phyloP scores from a whole-genome alignment of 1,284 basidiomycete species.

The Schizophyllum commune region DNA sequence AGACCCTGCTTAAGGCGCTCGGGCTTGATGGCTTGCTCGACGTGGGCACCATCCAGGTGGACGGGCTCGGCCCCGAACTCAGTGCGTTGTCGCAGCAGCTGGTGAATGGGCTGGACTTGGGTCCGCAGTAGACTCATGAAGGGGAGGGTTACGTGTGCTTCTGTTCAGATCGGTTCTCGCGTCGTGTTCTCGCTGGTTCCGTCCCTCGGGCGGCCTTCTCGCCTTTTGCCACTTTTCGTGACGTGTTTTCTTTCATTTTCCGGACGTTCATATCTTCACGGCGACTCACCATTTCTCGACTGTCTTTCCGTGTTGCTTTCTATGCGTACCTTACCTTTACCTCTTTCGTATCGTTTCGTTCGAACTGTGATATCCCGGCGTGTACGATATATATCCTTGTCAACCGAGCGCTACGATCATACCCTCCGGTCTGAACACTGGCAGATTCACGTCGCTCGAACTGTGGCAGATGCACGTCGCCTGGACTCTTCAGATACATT shows the following conservation, averaged over 20 bases:
- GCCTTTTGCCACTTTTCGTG: not conserved
- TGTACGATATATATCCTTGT: no score
- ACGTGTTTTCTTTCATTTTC: not conserved
- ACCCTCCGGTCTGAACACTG: no score
- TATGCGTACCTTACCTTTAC: not conserved
- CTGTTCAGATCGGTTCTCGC: no score
- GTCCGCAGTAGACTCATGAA: not conserved
- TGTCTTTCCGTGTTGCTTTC: not conserved
- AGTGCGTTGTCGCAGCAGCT: not conserved
- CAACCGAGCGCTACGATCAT: no score
- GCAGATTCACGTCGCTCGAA: not conserved
- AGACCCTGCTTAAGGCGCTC: not conserved
- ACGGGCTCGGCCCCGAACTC: not conserved
- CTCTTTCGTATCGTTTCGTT: not conserved
- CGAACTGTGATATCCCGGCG: not conserved
- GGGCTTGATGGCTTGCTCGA: not conserved
- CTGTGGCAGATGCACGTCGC: not conserved
- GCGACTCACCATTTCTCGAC: not conserved
- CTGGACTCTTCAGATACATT: not conserved
- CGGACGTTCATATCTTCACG: not conserved
- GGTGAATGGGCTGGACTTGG: not conserved
- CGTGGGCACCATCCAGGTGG: not conserved
- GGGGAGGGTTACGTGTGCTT: no score
- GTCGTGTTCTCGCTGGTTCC: not conserved
- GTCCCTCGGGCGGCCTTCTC: not conserved